Base-by-base conservation (phyloP, 2,329 filamentous ascomycete genomes). In the Fusarium clavum region DNA sequence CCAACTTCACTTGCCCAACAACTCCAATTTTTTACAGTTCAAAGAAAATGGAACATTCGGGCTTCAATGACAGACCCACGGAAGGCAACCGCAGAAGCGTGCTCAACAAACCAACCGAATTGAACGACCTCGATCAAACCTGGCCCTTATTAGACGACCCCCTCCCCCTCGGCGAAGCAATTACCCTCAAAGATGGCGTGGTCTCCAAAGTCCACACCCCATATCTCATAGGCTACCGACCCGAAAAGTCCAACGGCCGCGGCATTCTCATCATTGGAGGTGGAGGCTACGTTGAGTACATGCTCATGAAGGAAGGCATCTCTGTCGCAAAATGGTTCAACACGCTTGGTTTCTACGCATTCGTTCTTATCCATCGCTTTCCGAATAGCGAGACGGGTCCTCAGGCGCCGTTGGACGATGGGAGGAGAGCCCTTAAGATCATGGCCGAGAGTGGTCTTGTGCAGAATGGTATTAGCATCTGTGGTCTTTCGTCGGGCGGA, bases 331-430 rank as follows among this genome's bases (percentile, higher is more conserved):
- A 61, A 30, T 74, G 72, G 72, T 49, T 74, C 2, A 73, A 51
- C 43, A 61, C 44, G 11, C 64, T 73, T n/a, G 72, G 72, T 0
- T 75, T 74, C 48, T 67, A 73, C 40, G 70, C 72, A 0, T 74
- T 74, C n/a, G 72, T 74, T 8, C 61, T 74, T 0, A 69, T 74
- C 0, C 72, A 74, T n/a, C 70, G 72, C 2, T 74, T 75, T 32
- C 72, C 72, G 1, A 69, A 45, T 3, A 60, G 57, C 8, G 40
- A 70, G 5, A 58, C 61, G 3, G 54, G 68, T 2, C 46, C 68
- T 0, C 70, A 70, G 3, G 70, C 70, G 5, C 72, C 72, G 1
- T 9, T 74, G 3, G 72, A 74, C 34, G 72, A 74, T 8, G 72
- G 70, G 0, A 70, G 72, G 3, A 63, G 72, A 5, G 72, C 72